Evolutionary conservation across 768 basidiomycete genomes (phyloP).

Genomic region (Tricholoma furcatifolium): DNA sequence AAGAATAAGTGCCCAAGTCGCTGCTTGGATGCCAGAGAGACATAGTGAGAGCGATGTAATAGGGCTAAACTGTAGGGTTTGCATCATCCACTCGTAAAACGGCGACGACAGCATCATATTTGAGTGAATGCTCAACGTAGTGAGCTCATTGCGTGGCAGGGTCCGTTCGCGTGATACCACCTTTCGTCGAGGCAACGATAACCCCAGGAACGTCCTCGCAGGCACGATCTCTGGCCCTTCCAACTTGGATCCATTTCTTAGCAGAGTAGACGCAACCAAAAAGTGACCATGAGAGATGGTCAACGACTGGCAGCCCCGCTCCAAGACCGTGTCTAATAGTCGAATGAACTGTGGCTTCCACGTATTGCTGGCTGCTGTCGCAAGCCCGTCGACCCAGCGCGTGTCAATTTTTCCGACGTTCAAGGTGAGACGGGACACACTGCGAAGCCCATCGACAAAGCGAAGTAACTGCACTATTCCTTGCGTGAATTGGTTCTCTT

Average conservation of each 20-base stretch:
- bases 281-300: constrained; percentile 20
- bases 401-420: constrained; percentile 21
- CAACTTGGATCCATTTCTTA: neutral
- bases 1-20: constrained; percentile 19
- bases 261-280: constrained; percentile 3
- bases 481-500: constrained; percentile 13
- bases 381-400: constrained; percentile 20
- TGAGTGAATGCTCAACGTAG: constrained; percentile 16
- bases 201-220: constrained; percentile 6
- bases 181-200: neutral
- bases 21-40: constrained; percentile 9
- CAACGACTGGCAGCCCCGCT: constrained; percentile 15
- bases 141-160: constrained; percentile 7
- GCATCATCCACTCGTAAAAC: constrained; percentile 23
- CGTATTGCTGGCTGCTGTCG: constrained; percentile 9
- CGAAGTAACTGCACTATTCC: constrained; percentile 15
- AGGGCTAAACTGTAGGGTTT: constrained; percentile 14
- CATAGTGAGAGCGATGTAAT: constrained; percentile 21
- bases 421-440: constrained; percentile 14
- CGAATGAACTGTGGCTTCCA: constrained; percentile 18
- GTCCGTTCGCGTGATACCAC: neutral
- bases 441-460: constrained; percentile 14
- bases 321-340: constrained; percentile 15
- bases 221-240: neutral
- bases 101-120: constrained; percentile 18